phyloP scores from a whole-genome alignment of 768 basidiomycete species.

The Paxillus involutus region DNA sequence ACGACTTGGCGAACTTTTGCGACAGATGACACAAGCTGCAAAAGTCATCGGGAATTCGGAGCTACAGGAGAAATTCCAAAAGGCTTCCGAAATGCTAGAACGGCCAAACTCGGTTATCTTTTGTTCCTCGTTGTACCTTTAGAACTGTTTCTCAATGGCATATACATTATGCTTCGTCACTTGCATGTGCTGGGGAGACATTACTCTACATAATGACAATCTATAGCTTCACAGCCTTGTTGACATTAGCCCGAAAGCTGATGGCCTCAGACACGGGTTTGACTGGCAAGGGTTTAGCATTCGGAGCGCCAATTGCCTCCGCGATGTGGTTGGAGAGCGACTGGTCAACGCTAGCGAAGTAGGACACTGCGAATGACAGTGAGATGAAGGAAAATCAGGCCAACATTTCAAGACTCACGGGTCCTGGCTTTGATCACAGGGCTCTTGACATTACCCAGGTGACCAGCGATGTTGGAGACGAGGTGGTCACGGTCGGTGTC shows the following conservation, averaged over 20 bases:
- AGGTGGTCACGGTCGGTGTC: conserved; percentile 60
- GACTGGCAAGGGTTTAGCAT: conserved; percentile 58
- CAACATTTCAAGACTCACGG: conserved; percentile 44
- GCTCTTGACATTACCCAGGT: conserved; percentile 63
- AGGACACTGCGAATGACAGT: conserved; percentile 49
- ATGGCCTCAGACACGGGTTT: conserved; percentile 60
- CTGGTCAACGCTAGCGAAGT: conserved; percentile 80
- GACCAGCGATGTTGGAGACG: conserved; percentile 64
- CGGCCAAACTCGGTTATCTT: conserved; percentile 93
- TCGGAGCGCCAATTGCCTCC: conserved; percentile 61
- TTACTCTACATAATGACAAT: not conserved
- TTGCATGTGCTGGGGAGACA: conserved; percentile 4
- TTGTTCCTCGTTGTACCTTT: conserved; percentile 83
- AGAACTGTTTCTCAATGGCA: conserved; percentile 7
- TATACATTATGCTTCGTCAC: not conserved
- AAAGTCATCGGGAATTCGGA: conserved; percentile 97
- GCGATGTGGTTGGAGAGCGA: conserved; percentile 75
- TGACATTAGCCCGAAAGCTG: conserved; percentile 40
- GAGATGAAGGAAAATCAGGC: not conserved
- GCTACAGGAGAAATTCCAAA: conserved; percentile 91
- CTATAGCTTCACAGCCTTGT: not conserved
- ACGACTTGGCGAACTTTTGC: conserved; percentile 87
- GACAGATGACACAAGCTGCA: conserved; percentile 95
- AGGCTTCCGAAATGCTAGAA: conserved; percentile 89
- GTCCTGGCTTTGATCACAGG: conserved; percentile 59